Evolutionary conservation across 495 filamentous ascomycete species (phyloP).

Genomic region (Aspergillus egyptiacus): DNA sequence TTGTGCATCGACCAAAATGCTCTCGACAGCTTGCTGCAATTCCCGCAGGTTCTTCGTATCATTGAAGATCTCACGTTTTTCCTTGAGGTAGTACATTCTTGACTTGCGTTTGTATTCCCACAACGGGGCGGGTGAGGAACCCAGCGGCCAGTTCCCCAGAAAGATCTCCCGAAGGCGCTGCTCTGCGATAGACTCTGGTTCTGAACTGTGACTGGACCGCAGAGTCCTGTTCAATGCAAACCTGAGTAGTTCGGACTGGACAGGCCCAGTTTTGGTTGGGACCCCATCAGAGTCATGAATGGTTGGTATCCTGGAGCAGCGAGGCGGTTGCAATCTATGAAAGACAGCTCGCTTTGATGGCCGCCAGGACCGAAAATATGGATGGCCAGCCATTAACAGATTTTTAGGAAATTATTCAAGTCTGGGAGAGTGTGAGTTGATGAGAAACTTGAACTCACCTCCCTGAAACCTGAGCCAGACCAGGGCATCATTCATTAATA

Average conservation of each 20-base stretch:
- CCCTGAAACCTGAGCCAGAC: no score
- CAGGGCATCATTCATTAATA: no score
- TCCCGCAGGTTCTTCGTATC: slow-evolving; percentile 6
- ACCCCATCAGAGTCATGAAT: no score
- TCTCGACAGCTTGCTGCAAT: slow-evolving; percentile 20
- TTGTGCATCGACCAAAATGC: slow-evolving; percentile 11
- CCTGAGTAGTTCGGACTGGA: slow-evolving; percentile 29
- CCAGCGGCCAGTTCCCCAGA: slow-evolving; percentile 21
- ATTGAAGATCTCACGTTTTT: not conserved
- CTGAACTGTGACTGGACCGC: not conserved
- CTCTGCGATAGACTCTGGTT: slow-evolving; percentile 1
- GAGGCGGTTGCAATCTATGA: not conserved
- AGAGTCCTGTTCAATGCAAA: slow-evolving; percentile 24
- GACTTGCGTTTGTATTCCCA: slow-evolving; percentile 7
- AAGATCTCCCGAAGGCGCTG: slow-evolving; percentile 17
- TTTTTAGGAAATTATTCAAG: not conserved
- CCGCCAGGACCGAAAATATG: not conserved
- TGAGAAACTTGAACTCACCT: not conserved
- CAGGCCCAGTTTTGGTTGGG: slow-evolving; percentile 12
- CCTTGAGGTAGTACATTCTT: not conserved
- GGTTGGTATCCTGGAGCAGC: slow-evolving; percentile 3
- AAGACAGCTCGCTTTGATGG: not conserved
- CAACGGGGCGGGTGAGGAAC: slow-evolving; percentile 17
- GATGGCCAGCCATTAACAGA: not conserved
- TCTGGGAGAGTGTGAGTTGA: not conserved